Conservation (phyloP, 2,329 filamentous ascomycete genomes). For the Aspergillus quadrilineatus region DNA sequence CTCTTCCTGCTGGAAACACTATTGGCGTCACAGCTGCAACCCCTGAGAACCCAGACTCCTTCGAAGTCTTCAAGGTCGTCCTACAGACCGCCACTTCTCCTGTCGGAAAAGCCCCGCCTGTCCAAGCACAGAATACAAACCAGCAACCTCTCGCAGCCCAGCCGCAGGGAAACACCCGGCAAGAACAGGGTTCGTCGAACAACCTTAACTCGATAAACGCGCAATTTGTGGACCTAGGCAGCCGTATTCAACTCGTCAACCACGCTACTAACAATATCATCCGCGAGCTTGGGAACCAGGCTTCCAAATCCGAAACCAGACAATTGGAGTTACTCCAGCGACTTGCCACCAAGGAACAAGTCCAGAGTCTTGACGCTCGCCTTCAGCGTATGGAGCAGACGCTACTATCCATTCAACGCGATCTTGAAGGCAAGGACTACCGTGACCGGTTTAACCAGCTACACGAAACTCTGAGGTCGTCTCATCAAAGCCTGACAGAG, state of each 20-base stretch:
- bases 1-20: slow-evolving; percentile 74
- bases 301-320: slow-evolving; percentile 53
- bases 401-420: slow-evolving; percentile 52
- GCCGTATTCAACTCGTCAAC: slow-evolving; percentile 67
- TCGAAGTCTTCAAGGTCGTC: slow-evolving; percentile 86
- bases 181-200: slow-evolving; percentile 38
- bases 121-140: slow-evolving; percentile 19
- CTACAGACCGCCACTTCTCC: slow-evolving; percentile 55
- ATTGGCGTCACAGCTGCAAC: slow-evolving; percentile 87
- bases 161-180: slow-evolving; percentile 14
- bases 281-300: slow-evolving; percentile 54
- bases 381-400: slow-evolving; percentile 55
- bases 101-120: slow-evolving; percentile 17
- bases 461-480: slow-evolving; percentile 54
- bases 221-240: slow-evolving; percentile 83
- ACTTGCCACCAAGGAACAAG: slow-evolving; percentile 37
- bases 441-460: slow-evolving; percentile 54
- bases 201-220: slow-evolving; percentile 41
- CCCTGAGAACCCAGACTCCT: slow-evolving; percentile 88
- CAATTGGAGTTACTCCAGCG: slow-evolving; percentile 51
- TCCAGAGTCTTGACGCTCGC: slow-evolving; percentile 45
- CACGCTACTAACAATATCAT: slow-evolving; percentile 58
- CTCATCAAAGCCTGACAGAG: slow-evolving; percentile 53
- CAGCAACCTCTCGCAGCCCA: slow-evolving; percentile 29
- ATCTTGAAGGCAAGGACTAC: slow-evolving; percentile 59